Percentiles rank a stretch among this genome's conserved stretches.
Conservation (phyloP, 2,329 filamentous ascomycete species). For the Aureobasidium sp. region DNA sequence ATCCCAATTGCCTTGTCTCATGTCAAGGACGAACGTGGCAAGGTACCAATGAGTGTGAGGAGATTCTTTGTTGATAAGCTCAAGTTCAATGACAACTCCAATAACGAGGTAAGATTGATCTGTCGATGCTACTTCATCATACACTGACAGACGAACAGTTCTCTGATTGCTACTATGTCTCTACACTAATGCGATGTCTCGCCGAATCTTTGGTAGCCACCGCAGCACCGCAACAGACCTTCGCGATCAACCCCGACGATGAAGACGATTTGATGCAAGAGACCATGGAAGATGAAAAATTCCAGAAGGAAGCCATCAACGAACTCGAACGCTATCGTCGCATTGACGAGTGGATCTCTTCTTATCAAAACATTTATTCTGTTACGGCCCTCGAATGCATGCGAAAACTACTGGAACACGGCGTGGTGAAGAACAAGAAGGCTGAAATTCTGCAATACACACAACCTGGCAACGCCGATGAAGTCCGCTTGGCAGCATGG, state of each 20-base stretch:
- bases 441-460: conserved; percentile 55
- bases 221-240: conserved; percentile 19
- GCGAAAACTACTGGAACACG: conserved; percentile 44
- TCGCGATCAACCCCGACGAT: conserved; percentile 35
- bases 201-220: conserved; percentile 44
- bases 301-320: conserved; percentile 48
- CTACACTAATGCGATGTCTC: conserved; percentile 61
- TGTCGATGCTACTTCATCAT: neutral
- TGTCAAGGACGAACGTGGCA: conserved; percentile 65
- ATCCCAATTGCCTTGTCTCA: conserved; percentile 74
- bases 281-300: conserved; percentile 39
- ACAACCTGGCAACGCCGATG: conserved; percentile 48
- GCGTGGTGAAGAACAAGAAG: conserved; percentile 43
- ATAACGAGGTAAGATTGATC: conserved; percentile 49
- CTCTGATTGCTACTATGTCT: conserved; percentile 84
- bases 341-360: conserved; percentile 59
- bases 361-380: conserved; percentile 56
- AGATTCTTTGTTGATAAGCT: conserved; percentile 82
- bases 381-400: conserved; percentile 53
- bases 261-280: conserved; percentile 31
- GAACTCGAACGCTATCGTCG: conserved; percentile 55
- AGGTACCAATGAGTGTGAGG: conserved; percentile 69
- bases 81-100: conserved; percentile 87
- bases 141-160: conserved; percentile 37
- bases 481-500: conserved; percentile 52